Conservation (phyloP, 1,284 basidiomycete genomes). For the Phylloporus sp. region DNA sequence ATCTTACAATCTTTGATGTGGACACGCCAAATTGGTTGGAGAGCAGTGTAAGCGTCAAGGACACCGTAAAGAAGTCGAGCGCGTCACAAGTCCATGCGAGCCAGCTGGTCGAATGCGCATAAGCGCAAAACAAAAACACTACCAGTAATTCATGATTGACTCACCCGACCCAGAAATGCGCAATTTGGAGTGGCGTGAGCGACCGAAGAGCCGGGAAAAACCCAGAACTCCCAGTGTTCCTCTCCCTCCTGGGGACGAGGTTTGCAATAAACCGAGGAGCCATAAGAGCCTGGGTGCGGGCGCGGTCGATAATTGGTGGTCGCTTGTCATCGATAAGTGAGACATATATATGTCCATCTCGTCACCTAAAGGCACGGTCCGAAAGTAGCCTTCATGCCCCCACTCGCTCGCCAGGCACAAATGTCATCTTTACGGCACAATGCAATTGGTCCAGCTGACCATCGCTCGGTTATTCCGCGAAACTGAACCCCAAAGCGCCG, state of each 20-base stretch:
- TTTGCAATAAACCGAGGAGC: conserved; percentile 41
- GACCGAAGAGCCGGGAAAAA: conserved; percentile 48
- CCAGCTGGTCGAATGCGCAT: conserved; percentile 55
- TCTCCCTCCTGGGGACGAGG: conserved; percentile 60
- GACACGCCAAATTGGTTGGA: conserved; percentile 57
- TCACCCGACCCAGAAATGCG: conserved; percentile 69
- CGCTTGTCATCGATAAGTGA: conserved; percentile 2
- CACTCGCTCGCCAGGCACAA: conserved; percentile 24
- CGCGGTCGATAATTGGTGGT: not conserved
- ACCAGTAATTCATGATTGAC: conserved; percentile 23
- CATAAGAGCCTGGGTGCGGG: conserved; percentile 22
- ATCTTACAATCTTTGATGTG: conserved; percentile 61
- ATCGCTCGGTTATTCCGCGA: not conserved
- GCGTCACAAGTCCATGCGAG: conserved; percentile 84
- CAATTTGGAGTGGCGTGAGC: conserved; percentile 58
- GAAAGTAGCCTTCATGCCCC: conserved; percentile 18
- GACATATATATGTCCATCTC: conserved; percentile 20
- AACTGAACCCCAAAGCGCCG: conserved; percentile 9
- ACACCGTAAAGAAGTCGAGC: conserved; percentile 87
- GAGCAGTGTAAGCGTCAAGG: conserved; percentile 71
- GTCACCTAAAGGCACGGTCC: conserved; percentile 19
- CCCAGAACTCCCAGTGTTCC: conserved; percentile 33
- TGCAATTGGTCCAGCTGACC: conserved; percentile 19
- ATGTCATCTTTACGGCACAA: conserved; percentile 25
- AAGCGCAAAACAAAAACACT: not conserved